Conservation (phyloP, 306 rosid species). For the Sphenostylis stenocarpa region DNA sequence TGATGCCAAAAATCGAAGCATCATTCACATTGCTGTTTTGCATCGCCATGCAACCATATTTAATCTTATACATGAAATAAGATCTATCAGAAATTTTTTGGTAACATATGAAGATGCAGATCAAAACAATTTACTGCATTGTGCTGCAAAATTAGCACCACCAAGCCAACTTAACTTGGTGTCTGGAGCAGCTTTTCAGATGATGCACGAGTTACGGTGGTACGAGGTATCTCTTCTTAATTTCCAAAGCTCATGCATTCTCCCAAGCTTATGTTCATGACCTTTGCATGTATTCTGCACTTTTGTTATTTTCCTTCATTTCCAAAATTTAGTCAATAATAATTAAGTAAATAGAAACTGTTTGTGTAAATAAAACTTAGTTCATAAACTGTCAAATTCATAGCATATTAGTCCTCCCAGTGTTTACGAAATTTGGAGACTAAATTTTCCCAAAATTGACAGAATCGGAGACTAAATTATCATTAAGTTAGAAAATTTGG, state of each 20-base stretch:
- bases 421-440: background rate
- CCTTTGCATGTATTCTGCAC: background rate
- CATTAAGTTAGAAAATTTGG: too few species aligned
- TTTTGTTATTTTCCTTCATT: background rate
- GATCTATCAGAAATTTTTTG: background rate
- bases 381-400: background rate
- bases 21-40: slow-evolving; percentile 24
- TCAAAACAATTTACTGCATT: slow-evolving; percentile 24
- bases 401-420: background rate
- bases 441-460: background rate
- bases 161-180: background rate
- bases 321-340: background rate
- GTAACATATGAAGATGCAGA: background rate
- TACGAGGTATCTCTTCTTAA: slow-evolving; percentile 11
- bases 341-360: background rate
- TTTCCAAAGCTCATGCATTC: background rate
- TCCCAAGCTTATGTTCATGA: background rate
- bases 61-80: slow-evolving; percentile 14
- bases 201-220: slow-evolving; percentile 22
- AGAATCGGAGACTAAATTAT: too few species aligned
- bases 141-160: slow-evolving; percentile 35
- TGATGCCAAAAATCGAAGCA: background rate
- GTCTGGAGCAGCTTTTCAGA: slow-evolving; percentile 31
- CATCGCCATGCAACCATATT: slow-evolving; percentile 29
- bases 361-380: background rate